Percentiles rank a stretch among this genome's conserved stretches.
These are phyloP conservation scores for Paraconiothyrium sp. DNA, from an alignment of 2,329 filamentous ascomycete species.

Conservation along the genomic window DNA sequence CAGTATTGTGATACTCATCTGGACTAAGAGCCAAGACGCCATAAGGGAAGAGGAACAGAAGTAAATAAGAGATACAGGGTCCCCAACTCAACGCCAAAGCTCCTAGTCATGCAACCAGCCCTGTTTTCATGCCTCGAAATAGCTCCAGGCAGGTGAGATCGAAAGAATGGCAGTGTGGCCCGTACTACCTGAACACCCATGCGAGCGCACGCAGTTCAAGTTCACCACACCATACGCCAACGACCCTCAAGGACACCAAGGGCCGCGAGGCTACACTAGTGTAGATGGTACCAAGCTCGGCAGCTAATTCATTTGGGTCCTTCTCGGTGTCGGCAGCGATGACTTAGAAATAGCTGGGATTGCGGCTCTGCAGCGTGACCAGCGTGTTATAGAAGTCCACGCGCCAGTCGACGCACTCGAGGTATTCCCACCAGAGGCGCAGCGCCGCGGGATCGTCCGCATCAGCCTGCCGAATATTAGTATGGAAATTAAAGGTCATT, in stretches of 20 bases:
- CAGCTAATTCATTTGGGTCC: no score
- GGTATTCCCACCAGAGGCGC: slow-evolving; percentile 59
- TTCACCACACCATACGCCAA: no score
- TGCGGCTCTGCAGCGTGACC: slow-evolving; percentile 26
- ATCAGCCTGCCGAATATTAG: slow-evolving; percentile 42
- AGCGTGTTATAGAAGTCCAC: slow-evolving; percentile 54
- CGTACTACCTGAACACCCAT: no score
- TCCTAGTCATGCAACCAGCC: neutral
- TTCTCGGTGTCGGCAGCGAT: neutral
- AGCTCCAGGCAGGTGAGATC: neutral
- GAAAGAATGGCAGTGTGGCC: neutral
- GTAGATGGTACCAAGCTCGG: no score
- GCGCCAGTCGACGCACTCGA: slow-evolving; percentile 56
- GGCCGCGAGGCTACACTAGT: no score
- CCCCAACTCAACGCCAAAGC: neutral
- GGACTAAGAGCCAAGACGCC: neutral
- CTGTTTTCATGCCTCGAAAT: neutral
- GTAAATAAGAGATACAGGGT: neutral
- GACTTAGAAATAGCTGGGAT: slow-evolving; percentile 1
- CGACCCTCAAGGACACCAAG: no score
- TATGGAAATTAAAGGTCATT: neutral
- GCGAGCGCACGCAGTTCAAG: no score
- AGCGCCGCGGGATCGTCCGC: slow-evolving; percentile 52
- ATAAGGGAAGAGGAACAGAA: no score
- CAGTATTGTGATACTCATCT: neutral